Evolutionary conservation across 2,329 filamentous ascomycete species (phyloP).

Genomic region (Chaetomium globosum): DNA sequence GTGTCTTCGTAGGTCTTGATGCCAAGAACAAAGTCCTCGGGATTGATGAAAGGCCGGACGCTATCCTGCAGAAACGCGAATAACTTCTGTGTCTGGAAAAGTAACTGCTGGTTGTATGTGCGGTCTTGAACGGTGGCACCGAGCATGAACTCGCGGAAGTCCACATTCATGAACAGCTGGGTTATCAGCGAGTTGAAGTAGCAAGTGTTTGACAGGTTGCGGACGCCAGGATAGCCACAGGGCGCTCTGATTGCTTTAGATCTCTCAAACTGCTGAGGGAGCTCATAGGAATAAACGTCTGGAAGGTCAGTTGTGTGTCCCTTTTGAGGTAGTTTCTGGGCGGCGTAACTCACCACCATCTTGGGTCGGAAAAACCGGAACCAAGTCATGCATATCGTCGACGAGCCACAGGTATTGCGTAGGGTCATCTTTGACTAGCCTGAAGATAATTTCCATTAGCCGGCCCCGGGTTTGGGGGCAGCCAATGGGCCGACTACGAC

Average conservation of each 20-base stretch:
- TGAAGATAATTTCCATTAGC: slow-evolving; percentile 63
- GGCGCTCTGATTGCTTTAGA: slow-evolving; percentile 69
- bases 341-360: slow-evolving; percentile 45
- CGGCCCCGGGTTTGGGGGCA: slow-evolving; percentile 58
- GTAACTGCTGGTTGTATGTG: slow-evolving; percentile 63
- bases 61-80: slow-evolving; percentile 88
- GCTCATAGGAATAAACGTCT: slow-evolving; percentile 62
- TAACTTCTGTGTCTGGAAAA: slow-evolving; percentile 76
- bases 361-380: slow-evolving; percentile 51
- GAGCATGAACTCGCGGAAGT: slow-evolving; percentile 84
- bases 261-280: slow-evolving; percentile 65
- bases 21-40: slow-evolving; percentile 69
- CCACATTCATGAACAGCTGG: slow-evolving; percentile 93
- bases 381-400: slow-evolving; percentile 53
- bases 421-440: slow-evolving; percentile 56
- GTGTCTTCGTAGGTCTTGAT: slow-evolving; percentile 83
- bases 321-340: slow-evolving; percentile 8
- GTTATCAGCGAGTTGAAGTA: slow-evolving; percentile 95
- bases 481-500: slow-evolving; percentile 46
- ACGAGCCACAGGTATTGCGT: slow-evolving; percentile 56
- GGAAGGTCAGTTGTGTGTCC: slow-evolving; percentile 32
- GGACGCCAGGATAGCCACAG: slow-evolving; percentile 85
- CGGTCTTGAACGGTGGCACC: slow-evolving; percentile 59
- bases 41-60: slow-evolving; percentile 72
- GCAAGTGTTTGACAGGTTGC: slow-evolving; percentile 92